phyloP scores from a whole-genome alignment of 1,284 basidiomycete species.

The Mycena citricolor region DNA sequence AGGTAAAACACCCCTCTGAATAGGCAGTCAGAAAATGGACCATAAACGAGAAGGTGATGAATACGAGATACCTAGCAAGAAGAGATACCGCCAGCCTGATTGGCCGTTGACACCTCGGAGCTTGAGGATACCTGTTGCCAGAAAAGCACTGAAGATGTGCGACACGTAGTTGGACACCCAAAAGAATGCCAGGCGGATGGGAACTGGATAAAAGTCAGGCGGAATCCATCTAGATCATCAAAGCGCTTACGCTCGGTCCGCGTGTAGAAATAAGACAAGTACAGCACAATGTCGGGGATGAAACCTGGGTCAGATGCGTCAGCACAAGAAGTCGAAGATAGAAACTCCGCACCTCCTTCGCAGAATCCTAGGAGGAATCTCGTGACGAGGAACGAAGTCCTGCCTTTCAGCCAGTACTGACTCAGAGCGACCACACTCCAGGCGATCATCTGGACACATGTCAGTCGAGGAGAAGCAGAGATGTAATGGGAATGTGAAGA shows the following conservation, averaged over 20 bases:
- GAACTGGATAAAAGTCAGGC: conserved; percentile 39
- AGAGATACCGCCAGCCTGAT: conserved; percentile 61
- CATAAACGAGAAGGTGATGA: background rate
- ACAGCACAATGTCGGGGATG: conserved; percentile 64
- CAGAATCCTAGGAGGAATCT: conserved; percentile 41
- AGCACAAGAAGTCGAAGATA: background rate
- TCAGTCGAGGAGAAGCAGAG: background rate
- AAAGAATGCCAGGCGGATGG: conserved; percentile 68
- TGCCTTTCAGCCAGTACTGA: conserved; percentile 63
- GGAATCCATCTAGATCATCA: no score
- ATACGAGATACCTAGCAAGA: conserved; percentile 40
- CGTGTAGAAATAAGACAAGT: conserved; percentile 70
- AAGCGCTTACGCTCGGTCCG: conserved; percentile 54
- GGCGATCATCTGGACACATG: conserved; percentile 42
- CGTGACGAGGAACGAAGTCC: conserved; percentile 51
- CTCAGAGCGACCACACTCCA: conserved; percentile 59
- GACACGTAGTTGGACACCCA: conserved; percentile 63
- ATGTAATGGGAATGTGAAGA: no score
- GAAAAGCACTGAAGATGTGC: conserved; percentile 56
- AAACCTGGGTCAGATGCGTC: no score
- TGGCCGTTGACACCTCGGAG: conserved; percentile 55
- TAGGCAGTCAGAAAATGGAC: background rate
- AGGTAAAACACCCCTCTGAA: conserved; percentile 50
- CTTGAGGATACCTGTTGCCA: conserved; percentile 61
- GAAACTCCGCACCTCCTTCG: conserved; percentile 32